Conservation (phyloP, 1,284 basidiomycete species). For the Coniferiporia weirii region DNA sequence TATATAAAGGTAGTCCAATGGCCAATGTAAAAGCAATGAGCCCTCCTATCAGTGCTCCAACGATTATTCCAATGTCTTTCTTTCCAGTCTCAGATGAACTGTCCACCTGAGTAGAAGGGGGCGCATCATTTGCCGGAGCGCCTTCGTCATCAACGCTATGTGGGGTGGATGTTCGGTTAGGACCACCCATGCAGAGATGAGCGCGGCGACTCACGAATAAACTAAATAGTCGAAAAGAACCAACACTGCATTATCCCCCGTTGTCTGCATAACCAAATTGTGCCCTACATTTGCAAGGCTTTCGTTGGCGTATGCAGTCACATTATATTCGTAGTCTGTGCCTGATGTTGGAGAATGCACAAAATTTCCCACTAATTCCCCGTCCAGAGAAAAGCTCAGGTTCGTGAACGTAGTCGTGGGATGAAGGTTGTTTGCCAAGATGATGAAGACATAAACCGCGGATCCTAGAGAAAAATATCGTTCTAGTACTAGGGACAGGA, state of each 20-base stretch:
- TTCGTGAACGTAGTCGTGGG: neutral
- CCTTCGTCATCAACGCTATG: too few relatives aligned
- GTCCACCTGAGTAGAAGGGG: too few relatives aligned
- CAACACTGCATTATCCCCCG: neutral
- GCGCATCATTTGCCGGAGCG: too few relatives aligned
- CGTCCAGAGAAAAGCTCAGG: constrained; percentile 12
- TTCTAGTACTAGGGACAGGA: neutral
- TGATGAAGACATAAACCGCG: constrained; percentile 15
- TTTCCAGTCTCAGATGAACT: too few relatives aligned
- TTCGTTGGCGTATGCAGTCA: neutral
- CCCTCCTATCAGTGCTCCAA: too few relatives aligned
- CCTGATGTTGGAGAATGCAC: constrained; percentile 1
- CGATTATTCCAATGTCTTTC: too few relatives aligned
- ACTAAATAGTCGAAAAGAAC: constrained; percentile 9
- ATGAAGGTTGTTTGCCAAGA: constrained; percentile 9
- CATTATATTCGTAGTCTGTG: constrained; percentile 13
- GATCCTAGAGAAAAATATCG: neutral
- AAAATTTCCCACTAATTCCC: constrained; percentile 10
- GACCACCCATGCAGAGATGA: too few relatives aligned
- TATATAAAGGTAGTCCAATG: too few relatives aligned
- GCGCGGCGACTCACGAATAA: constrained; percentile 7
- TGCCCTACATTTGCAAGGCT: constrained; percentile 1
- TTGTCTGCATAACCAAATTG: constrained; percentile 3
- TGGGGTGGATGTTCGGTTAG: too few relatives aligned
- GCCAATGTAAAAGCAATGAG: too few relatives aligned